Percentiles rank a stretch among this genome's conserved stretches.
Evolutionary conservation across 164 flowering plant genomes (phyloP).

Genomic region (Stephania japonica): DNA sequence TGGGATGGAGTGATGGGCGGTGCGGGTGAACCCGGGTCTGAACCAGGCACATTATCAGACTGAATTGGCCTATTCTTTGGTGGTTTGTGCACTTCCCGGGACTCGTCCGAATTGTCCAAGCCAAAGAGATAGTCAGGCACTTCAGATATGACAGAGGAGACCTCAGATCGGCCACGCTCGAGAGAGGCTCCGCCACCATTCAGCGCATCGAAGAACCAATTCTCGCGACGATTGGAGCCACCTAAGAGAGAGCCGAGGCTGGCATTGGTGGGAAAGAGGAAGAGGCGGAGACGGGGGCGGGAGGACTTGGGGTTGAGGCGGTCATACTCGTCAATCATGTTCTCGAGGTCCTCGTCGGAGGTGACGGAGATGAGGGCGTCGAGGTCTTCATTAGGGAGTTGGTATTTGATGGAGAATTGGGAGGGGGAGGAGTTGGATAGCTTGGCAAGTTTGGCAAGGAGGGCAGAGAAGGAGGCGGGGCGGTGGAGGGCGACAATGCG

Average conservation of each 20-base stretch:
- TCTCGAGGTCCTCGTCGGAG: constrained; percentile 85
- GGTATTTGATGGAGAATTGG: constrained; percentile 66
- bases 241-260: constrained; percentile 56
- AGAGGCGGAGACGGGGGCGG: constrained; percentile 72
- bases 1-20: constrained; percentile 39
- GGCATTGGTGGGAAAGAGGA: constrained; percentile 50
- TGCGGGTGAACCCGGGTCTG: constrained; percentile 84
- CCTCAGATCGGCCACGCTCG: constrained; percentile 79
- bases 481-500: constrained; percentile 75
- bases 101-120: constrained; percentile 58
- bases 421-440: constrained; percentile 36
- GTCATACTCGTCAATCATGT: constrained; percentile 94
- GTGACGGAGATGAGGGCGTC: constrained; percentile 83
- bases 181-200: constrained; percentile 47
- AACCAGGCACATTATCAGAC: constrained; percentile 37
- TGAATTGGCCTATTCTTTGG: constrained; percentile 19
- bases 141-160: constrained; percentile 74
- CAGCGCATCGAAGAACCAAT: constrained; percentile 84
- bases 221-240: constrained; percentile 58
- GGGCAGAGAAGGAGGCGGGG: constrained; percentile 38
- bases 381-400: constrained; percentile 93
- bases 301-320: constrained; percentile 47
- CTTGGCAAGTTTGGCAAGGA: constrained; percentile 57
- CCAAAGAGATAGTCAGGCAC: constrained; percentile 91
- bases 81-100: constrained; percentile 29